Percentiles rank a stretch among this genome's conserved stretches.
phyloP scores from a whole-genome alignment of 2,329 filamentous ascomycete genomes.

The Venturia aucupariae region DNA sequence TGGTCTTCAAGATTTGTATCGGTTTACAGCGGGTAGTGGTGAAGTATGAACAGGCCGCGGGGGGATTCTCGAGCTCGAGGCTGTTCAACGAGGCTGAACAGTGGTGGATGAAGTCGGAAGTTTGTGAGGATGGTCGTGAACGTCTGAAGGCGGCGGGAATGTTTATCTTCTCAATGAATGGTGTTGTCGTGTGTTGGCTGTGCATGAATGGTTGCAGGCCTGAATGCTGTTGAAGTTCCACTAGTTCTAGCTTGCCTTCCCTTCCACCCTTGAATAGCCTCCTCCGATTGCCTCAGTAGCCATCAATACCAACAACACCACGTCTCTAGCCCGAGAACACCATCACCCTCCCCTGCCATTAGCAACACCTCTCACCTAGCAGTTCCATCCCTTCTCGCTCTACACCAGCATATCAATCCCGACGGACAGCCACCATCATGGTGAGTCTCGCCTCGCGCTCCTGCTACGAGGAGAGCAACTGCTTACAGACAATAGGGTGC shows the following conservation, averaged over 20 bases:
- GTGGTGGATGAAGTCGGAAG: neutral
- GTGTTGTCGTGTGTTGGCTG: neutral
- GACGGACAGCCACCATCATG: neutral
- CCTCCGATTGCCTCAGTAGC: neutral
- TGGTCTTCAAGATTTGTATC: neutral
- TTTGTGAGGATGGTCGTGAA: neutral
- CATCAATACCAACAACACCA: neutral
- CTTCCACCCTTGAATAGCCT: neutral
- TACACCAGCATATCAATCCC: neutral
- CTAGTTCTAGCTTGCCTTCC: too few relatives aligned
- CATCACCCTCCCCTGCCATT: neutral
- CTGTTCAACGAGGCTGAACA: neutral
- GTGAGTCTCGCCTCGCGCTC: neutral
- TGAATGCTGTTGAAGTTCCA: too few relatives aligned
- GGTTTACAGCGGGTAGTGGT: neutral
- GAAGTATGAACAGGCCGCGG: neutral
- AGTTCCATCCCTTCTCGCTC: neutral
- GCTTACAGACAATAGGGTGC: slow-evolving; percentile 50
- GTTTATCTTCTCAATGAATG: neutral
- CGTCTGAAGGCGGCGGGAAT: neutral
- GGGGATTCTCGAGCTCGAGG: neutral
- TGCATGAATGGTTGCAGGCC: neutral
- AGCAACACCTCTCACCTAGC: neutral
- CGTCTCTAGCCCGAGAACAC: neutral
- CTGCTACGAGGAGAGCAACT: neutral